Evolutionary conservation across 2,329 filamentous ascomycete genomes (phyloP), one percentile per base, ranked within the genome.

Genomic region (Myotisia sp.): DNA sequence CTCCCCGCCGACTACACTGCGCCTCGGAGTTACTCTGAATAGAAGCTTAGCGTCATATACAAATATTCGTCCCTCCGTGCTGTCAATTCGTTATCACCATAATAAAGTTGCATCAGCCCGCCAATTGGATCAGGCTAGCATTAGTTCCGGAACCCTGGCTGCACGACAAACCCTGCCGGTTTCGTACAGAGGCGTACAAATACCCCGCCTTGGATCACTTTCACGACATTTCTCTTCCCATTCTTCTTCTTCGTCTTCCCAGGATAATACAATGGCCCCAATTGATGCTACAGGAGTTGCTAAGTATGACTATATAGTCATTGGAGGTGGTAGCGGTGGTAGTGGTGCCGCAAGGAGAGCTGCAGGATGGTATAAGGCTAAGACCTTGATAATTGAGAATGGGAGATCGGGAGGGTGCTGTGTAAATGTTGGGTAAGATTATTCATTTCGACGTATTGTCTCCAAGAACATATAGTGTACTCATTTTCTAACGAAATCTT

Each of bases 261-360:
- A 31, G 26, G 16, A 27, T 26, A 21, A 29, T 19, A 40, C 33
- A 37, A 42, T 66, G 64, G 56, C 63, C 39, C 64, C 65, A 10
- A 38, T 38, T 33, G 31, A 39, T 30, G 32, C 18, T 13, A 18
- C 61, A 5, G 51, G 55, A 24, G 50, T 55, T 16, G 59, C 63
- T 40, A 56, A 61, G 37, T 70, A 67, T 47, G 67, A 71, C 46
- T 70, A 67, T 43, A 65, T 71, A 37, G 65, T 70, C 37, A 60
- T 70, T 44, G 67, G 67, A 37, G 67, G 66, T 44, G 67, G 67
- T 32, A 65, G 62, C 41, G 66, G 65, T 41, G 67, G 67, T 23
- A 63, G 61, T 42, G 65, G 60, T 36, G 60, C 63, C 35, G 63
- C 59, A 29, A 58, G 64, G 38, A 54, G 65, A 47, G 65, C 64